A percentile compares a stretch with the other conserved stretches of the same genome.
Conservation (phyloP, 768 basidiomycete species). For the Xanthoconium purpureum region DNA sequence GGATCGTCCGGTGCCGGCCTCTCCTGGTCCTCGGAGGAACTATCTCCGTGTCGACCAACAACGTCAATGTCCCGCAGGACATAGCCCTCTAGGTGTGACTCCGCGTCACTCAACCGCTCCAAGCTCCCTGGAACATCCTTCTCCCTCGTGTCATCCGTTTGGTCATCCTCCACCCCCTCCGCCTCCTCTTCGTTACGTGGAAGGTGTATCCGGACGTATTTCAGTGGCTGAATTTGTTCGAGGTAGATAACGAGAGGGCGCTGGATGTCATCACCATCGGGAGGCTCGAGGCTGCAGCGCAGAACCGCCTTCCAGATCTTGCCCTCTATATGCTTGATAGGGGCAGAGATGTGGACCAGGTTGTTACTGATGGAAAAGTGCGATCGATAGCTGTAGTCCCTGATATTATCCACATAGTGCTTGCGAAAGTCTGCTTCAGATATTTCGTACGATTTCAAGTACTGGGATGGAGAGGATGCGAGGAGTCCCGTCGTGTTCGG, state of each 20-base stretch:
- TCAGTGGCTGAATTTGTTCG: conserved; percentile 7
- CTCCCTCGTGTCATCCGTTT: neutral
- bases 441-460: conserved; percentile 21
- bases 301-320: conserved; percentile 23
- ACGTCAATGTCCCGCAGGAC: conserved; percentile 12
- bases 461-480: conserved; percentile 23
- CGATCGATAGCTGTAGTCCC: conserved; percentile 8
- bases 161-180: neutral
- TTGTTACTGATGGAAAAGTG: conserved; percentile 21
- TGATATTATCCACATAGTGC: conserved; percentile 17
- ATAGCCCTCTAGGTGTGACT: conserved; percentile 11
- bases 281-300: conserved; percentile 22
- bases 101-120: conserved; percentile 15
- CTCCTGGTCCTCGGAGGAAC: neutral
- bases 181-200: neutral
- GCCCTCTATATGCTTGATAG: conserved; percentile 15
- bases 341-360: conserved; percentile 18
- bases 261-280: conserved; percentile 3
- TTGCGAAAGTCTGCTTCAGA: conserved; percentile 17
- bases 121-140: conserved; percentile 17
- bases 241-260: conserved; percentile 26
- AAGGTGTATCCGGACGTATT: conserved; percentile 16
- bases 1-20: conserved; percentile 1
- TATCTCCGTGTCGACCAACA: conserved; percentile 1
- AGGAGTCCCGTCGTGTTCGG: conserved; percentile 22